Base-by-base conservation (phyloP, 2,329 filamentous ascomycete genomes). In the Microcyclospora pomicola region DNA sequence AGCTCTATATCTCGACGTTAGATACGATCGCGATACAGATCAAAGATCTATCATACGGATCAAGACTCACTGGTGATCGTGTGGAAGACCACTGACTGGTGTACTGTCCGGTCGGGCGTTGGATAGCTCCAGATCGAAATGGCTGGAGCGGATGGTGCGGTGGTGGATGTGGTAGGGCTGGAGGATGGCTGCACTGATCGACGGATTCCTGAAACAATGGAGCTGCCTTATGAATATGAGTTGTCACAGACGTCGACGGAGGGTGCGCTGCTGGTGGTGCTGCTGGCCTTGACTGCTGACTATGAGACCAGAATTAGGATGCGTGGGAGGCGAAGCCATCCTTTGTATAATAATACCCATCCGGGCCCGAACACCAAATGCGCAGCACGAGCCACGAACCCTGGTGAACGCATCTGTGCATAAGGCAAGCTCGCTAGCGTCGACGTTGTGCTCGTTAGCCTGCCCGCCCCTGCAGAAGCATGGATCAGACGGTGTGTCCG, bases 261-360 rank as follows among this genome's bases (percentile, higher is more conserved):
- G 30, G 27, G 15, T 34, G 30, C 16, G 34, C 12, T 14, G 35
- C 14, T 40, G 29, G 27, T 39, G 30, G 35, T n/a, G 33, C 32
- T 13, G 30, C 14, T 15, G 15, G 34, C 31, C 37, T 33, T 33
- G 36, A 39, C 39, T 40, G 40, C 41, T 41, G 42, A 42, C 40
- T 37, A 16, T 33, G 24, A 36, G 34, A 38, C 39, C 46, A 30
- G 40, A 37, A 43, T 43, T 43, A 46, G 44, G 43, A 39, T 37
- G 37, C 39, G 40, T 41, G 47, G 46, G 44, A 48, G 50, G 49
- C 47, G 49, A 47, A 51, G 44, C 40, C 34, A 43, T 45, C 41
- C 47, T 53, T 49, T 49, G 49, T 53, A 53, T 51, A 47, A 48
- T 46, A 48, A 45, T 47, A 46, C 41, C 41, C 36, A 41, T 39